Evolutionary conservation across 2,329 filamentous ascomycete genomes (phyloP).

Genomic region (Fusarium beomiforme): DNA sequence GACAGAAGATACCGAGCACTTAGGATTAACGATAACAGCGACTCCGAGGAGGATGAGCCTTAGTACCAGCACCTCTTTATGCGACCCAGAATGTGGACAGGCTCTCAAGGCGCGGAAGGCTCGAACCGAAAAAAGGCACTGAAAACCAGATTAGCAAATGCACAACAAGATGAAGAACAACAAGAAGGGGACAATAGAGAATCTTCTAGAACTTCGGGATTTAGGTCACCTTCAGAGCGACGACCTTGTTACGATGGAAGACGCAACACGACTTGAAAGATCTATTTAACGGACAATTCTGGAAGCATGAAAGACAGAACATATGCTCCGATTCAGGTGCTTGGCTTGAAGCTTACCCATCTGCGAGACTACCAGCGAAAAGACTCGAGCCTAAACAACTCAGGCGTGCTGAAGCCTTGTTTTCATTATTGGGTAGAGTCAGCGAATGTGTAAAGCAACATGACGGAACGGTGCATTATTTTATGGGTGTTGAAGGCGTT

Average conservation of each 20-base stretch:
- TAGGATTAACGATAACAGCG: constrained; percentile 77
- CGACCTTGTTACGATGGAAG: neutral
- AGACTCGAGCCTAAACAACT: neutral
- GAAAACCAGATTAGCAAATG: neutral
- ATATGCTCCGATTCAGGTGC: neutral
- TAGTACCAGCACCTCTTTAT: constrained; percentile 40
- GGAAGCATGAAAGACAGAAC: neutral
- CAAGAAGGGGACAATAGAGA: neutral
- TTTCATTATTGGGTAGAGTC: neutral
- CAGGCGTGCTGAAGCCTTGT: neutral
- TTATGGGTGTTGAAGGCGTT: constrained; percentile 15
- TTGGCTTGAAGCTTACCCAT: neutral
- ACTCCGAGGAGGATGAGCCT: constrained; percentile 73
- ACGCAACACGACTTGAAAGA: neutral
- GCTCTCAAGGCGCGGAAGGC: neutral
- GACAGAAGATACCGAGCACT: constrained; percentile 81
- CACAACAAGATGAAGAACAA: neutral
- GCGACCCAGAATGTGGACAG: neutral
- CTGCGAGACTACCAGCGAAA: neutral
- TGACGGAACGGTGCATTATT: constrained; percentile 16
- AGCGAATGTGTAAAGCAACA: neutral
- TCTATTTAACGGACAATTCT: neutral
- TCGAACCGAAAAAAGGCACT: neutral
- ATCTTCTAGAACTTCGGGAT: neutral
- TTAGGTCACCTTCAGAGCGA: too few species aligned